A percentile compares a stretch with the other conserved stretches of the same genome.
Evolutionary conservation across 495 filamentous ascomycete species (phyloP).

Genomic region (Penicillium malachiteum): DNA sequence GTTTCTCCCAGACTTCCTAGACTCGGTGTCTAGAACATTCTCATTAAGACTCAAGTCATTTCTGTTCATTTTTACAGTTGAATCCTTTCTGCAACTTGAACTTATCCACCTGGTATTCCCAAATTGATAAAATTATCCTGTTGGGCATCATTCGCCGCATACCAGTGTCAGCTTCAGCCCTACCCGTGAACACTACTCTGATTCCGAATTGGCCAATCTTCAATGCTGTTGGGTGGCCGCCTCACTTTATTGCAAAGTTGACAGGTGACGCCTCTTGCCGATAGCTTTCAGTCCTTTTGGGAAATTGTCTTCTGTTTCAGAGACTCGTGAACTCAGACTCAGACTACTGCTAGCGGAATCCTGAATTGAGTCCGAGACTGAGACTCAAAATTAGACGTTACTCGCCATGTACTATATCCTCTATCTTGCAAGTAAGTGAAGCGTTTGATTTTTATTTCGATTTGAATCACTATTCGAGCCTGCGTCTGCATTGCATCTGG

Average conservation of each 20-base stretch:
- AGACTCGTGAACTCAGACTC: background rate
- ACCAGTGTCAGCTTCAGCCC: slow-evolving; percentile 18
- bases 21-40: too few relatives aligned
- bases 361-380: too few relatives aligned
- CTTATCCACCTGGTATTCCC: background rate
- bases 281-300: background rate
- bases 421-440: slow-evolving; percentile 64
- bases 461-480: background rate
- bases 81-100: too few relatives aligned
- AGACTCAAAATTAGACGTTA: background rate
- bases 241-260: slow-evolving; percentile 31
- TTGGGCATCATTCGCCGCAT: slow-evolving; percentile 30
- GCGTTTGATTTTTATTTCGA: background rate
- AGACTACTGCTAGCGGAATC: background rate
- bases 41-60: too few relatives aligned
- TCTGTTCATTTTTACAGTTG: background rate
- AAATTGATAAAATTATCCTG: background rate
- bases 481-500: background rate
- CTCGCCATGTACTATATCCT: slow-evolving; percentile 64
- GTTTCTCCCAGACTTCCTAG: too few relatives aligned
- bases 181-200: slow-evolving; percentile 14
- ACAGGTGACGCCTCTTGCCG: slow-evolving; percentile 18
- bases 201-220: slow-evolving; percentile 20
- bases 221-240: slow-evolving; percentile 35
- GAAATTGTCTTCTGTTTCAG: too few relatives aligned